A percentile compares a stretch with the other conserved stretches of the same genome.
Conservation (phyloP, 2,329 filamentous ascomycete genomes). For the Aspergillus novoparasiticus region DNA sequence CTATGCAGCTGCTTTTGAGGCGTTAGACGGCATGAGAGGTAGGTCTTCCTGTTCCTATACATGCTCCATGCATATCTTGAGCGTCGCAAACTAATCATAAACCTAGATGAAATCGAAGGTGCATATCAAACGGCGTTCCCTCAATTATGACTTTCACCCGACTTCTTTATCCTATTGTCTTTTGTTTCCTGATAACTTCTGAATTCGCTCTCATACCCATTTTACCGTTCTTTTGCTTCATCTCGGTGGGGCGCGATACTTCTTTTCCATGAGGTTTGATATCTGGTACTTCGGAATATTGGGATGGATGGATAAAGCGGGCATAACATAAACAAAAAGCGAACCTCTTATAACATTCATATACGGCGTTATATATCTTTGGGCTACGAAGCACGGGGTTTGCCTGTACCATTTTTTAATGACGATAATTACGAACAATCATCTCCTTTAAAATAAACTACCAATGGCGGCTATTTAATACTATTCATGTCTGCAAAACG, state of each 20-base stretch:
- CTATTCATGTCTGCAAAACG: neutral
- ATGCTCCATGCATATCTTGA: neutral
- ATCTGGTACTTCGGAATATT: neutral
- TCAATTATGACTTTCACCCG: slow-evolving; percentile 21
- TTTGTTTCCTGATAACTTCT: neutral
- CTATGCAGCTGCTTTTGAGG: slow-evolving; percentile 47
- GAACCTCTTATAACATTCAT: neutral
- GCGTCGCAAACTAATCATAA: neutral
- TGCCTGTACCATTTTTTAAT: neutral
- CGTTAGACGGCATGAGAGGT: slow-evolving; percentile 49
- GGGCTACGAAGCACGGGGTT: neutral
- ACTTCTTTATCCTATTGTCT: neutral
- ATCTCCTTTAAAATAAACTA: neutral
- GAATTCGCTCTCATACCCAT: slow-evolving; percentile 10
- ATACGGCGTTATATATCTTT: neutral
- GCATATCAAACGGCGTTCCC: slow-evolving; percentile 47
- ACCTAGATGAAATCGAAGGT: slow-evolving; percentile 45
- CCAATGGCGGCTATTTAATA: neutral
- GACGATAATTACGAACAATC: neutral
- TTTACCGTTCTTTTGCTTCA: slow-evolving; percentile 3
- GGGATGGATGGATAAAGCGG: slow-evolving; percentile 2
- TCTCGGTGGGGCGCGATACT: slow-evolving; percentile 13
- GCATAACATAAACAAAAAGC: neutral
- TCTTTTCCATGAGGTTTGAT: neutral
- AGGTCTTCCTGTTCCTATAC: slow-evolving; percentile 9